Base-by-base conservation (phyloP, 2,329 filamentous ascomycete genomes). In the Claviceps quebecensis region DNA sequence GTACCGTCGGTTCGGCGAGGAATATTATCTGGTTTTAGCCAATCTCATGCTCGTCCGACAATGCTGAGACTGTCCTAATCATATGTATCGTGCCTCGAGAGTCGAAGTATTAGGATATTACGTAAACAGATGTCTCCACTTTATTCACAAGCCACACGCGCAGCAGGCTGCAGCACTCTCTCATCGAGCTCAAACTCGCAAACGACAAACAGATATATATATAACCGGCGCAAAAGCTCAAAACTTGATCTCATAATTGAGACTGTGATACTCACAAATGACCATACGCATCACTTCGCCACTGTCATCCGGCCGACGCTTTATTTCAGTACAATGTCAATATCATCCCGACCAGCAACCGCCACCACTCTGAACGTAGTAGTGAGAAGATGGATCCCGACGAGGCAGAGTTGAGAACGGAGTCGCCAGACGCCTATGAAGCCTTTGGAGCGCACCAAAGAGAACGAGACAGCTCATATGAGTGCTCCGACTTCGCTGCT, bases 331-430 rank as follows among this genome's bases (percentile, higher is more conserved):
- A 64, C 52, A 58, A 65, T 66, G 63, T 63, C 58, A 56, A 58
- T 53, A 48, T 52, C 53, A 55, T 51, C 47, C 56, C 54, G 49
- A 40, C 55, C 50, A 50, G 47, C 47, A 29, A 38, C 16, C 44
- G 23, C 56, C 53, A 53, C 54, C 58, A 52, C 41, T 53, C 53
- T 47, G 19, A 29, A 41, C 23, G 44, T 45, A 52, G 37, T 17
- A 45, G 50, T 53, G 53, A 46, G 56, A 63, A 48, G 53, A 67
- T 67, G 65, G 64, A 66, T 48, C 54, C 60, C 48, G 59, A 62
- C 53, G 52, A 56, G 50, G 57, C 40, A 39, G 38, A 26, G 34
- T 26, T 47, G 38, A 47, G 3, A 6, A 11, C 9, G 47, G 44
- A 52, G n/a, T 19, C 40, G n/a, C 41, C 6, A 17, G 19, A 19